A percentile compares a stretch with the other conserved stretches of the same genome.
Conservation (phyloP, 345 rosid genomes). For the Toxicodendron radicans region DNA sequence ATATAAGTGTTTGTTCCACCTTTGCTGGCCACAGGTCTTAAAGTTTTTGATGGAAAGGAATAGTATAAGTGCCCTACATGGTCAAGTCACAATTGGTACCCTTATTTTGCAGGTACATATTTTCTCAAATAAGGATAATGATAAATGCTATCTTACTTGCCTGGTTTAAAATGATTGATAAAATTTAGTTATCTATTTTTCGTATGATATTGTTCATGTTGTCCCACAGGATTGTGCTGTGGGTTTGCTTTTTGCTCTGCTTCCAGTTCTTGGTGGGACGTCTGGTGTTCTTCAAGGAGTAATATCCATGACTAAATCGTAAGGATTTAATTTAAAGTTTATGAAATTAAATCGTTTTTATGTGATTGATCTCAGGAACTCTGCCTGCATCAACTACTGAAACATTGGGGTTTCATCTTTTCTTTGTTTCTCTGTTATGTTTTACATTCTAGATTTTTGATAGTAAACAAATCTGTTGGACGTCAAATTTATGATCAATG, state of each 20-base stretch:
- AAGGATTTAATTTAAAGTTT: conserved; percentile 29
- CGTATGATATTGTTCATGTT: conserved; percentile 10
- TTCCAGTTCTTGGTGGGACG: conserved; percentile 90
- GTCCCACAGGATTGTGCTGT: conserved; percentile 78
- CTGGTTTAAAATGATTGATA: background rate
- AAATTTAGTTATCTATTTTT: conserved; percentile 9
- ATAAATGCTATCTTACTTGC: background rate
- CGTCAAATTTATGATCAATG: background rate
- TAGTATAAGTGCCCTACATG: conserved; percentile 73
- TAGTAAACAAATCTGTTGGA: background rate
- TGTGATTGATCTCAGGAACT: background rate
- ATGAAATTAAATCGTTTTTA: background rate
- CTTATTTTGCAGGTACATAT: conserved; percentile 79
- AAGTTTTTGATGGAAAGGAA: conserved; percentile 90
- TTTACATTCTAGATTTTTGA: background rate
- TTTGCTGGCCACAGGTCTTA: conserved; percentile 55
- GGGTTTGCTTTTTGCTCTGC: conserved; percentile 91
- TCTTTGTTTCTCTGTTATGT: conserved; percentile 1
- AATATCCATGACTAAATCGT: conserved; percentile 84
- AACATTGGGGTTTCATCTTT: background rate
- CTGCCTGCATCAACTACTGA: background rate
- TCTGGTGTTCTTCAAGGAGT: conserved; percentile 88
- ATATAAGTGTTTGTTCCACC: conserved; percentile 2
- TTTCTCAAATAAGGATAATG: background rate
- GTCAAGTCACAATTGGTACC: conserved; percentile 88